A percentile compares a stretch with the other conserved stretches of the same genome.
These are phyloP conservation scores for Coniochaeta sp. DNA, from an alignment of 2,329 filamentous ascomycete species.

Conservation along the genomic window DNA sequence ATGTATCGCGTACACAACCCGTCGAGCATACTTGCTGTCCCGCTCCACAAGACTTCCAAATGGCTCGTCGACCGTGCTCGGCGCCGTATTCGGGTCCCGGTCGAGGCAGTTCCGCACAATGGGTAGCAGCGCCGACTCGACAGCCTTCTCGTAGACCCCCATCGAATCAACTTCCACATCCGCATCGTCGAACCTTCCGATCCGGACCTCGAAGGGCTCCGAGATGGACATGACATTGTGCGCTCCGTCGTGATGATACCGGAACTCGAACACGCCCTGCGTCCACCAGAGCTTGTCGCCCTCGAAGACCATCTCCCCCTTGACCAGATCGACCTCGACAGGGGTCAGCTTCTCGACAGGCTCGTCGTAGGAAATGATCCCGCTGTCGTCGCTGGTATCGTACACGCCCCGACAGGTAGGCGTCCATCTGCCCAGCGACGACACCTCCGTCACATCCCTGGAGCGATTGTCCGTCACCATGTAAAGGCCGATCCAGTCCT, in stretches of 20 bases:
- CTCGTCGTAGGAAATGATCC: slow-evolving; percentile 65
- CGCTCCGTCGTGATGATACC: slow-evolving; percentile 89
- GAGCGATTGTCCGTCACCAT: slow-evolving; percentile 91
- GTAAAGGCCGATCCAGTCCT: slow-evolving; percentile 95
- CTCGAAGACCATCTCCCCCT: slow-evolving; percentile 78
- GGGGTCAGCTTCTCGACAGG: slow-evolving; percentile 41
- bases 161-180: slow-evolving; percentile 46
- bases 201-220: slow-evolving; percentile 83
- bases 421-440: slow-evolving; percentile 83
- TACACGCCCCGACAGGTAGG: slow-evolving; percentile 71
- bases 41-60: slow-evolving; percentile 83
- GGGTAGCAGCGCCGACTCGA: slow-evolving; percentile 72
- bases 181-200: slow-evolving; percentile 71
- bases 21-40: slow-evolving; percentile 79
- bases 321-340: slow-evolving; percentile 51
- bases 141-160: slow-evolving; percentile 54
- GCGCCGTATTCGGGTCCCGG: slow-evolving; percentile 83
- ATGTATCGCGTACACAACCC: slow-evolving; percentile 88
- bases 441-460: slow-evolving; percentile 73
- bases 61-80: slow-evolving; percentile 66
- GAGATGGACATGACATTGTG: slow-evolving; percentile 94
- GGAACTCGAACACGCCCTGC: slow-evolving; percentile 90
- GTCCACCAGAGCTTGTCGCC: slow-evolving; percentile 98
- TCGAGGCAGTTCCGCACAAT: slow-evolving; percentile 90
- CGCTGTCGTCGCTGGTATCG: slow-evolving; percentile 67